Percentiles rank a stretch among this genome's conserved stretches.
phyloP scores from a whole-genome alignment of 73 alveolate species.

The Blepharisma stoltei region DNA sequence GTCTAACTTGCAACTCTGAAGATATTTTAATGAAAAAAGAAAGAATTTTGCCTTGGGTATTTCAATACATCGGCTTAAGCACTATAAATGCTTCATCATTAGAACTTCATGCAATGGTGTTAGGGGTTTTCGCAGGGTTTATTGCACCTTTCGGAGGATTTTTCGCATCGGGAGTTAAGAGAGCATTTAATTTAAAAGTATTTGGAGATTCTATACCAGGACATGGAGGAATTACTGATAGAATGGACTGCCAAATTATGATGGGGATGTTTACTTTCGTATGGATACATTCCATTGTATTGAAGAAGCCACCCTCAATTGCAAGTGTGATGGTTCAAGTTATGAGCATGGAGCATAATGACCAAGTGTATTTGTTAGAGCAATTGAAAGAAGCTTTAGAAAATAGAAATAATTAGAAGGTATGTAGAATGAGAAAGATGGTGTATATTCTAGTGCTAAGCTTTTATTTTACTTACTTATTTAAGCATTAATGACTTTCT shows the following conservation, averaged over 20 bases:
- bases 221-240: slow-evolving; percentile 98
- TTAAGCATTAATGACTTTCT: no score
- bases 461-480: no score
- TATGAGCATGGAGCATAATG: neutral
- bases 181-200: slow-evolving; percentile 95
- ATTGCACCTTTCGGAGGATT: slow-evolving; percentile 98
- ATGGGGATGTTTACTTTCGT: slow-evolving; percentile 54
- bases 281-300: neutral
- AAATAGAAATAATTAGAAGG: no score
- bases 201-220: slow-evolving; percentile 98
- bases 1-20: neutral
- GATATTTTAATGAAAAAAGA: neutral
- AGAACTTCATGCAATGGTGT: slow-evolving; percentile 74
- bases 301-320: neutral
- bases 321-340: neutral
- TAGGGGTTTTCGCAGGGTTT: slow-evolving; percentile 84
- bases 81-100: slow-evolving; percentile 11
- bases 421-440: no score
- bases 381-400: neutral
- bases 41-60: slow-evolving; percentile 2
- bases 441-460: no score
- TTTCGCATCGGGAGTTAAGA: slow-evolving; percentile 97
- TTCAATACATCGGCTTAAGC: neutral
- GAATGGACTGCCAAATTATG: slow-evolving; percentile 95
- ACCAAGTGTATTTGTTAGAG: neutral